Percentiles rank a stretch among this genome's conserved stretches.
phyloP scores from a whole-genome alignment of 1,284 basidiomycete genomes.

The Rhodotorula sp. region DNA sequence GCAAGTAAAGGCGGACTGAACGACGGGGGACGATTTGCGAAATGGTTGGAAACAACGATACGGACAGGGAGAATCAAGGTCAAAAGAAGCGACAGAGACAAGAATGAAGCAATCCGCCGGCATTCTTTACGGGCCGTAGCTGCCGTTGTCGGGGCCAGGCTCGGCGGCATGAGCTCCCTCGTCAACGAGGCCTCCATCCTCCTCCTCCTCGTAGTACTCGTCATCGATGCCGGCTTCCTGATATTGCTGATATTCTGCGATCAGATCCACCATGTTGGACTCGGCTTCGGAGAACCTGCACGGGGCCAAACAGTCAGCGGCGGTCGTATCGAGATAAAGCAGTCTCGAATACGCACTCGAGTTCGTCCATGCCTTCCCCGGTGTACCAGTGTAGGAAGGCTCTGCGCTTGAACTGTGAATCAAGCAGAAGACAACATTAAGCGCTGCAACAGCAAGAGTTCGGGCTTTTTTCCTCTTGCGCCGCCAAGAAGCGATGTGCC shows the following conservation, averaged over 20 bases:
- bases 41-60: not conserved
- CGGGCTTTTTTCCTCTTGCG: too few relatives aligned
- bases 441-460: too few relatives aligned
- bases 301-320: too few relatives aligned
- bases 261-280: conserved; percentile 71
- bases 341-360: conserved; percentile 54
- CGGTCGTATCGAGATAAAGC: too few relatives aligned
- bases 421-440: too few relatives aligned
- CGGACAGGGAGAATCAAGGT: too few relatives aligned
- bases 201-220: conserved; percentile 5
- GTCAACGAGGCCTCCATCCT: not conserved
- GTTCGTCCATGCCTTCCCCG: conserved; percentile 98
- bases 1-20: too few relatives aligned
- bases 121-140: conserved; percentile 3
- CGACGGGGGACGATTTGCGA: too few relatives aligned
- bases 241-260: conserved; percentile 66
- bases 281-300: conserved; percentile 55
- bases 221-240: conserved; percentile 51
- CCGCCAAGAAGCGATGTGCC: not conserved
- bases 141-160: too few relatives aligned
- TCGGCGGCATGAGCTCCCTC: not conserved
- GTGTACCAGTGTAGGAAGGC: conserved; percentile 92
- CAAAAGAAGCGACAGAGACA: not conserved
- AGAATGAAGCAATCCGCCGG: not conserved
- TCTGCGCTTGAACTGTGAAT: conserved; percentile 84